Evolutionary conservation across 1,139 yeast genomes (phyloP), one percentile per base, ranked within the genome.

Genomic region (Candida glucosophila): DNA sequence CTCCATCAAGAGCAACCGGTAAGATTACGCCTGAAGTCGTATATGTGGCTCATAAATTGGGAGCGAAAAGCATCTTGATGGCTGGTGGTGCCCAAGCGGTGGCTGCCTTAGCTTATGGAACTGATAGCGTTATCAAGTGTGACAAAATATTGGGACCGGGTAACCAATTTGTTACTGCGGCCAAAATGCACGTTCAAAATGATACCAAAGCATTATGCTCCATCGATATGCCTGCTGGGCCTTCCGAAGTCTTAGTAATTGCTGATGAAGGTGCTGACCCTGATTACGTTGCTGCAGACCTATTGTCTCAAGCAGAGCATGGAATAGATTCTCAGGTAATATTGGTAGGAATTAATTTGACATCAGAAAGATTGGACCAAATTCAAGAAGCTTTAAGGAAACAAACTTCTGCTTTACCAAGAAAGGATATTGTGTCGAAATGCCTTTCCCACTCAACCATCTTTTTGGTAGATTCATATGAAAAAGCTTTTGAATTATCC

Each of bases 71-170:
- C 41, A 86, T 90, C 45, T 82, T 90, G 4, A 66, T 92, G 49
- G 98, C 98, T 2, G 99, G 98, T 41, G 99, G 99, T 44, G 98
- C 98, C 4, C 99, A 90, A 61, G 99, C 98, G 3, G 83, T 90
- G 29, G 94, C 97, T 22, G 94, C 99, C 3, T 72, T 90, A 93
- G 98, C 98, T 1, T 90, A 90, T 50, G 98, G 99, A 49, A 92
- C 98, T 6, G 85, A 83, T 43, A 60, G 81, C 20, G 80, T 90
- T 24, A 81, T 93, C 31, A 90, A 92, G 56, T 92, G 92, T 50
- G 96, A 90, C 58, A 90, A 90, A 67, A 88, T 90, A 35, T 69
- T 90, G 54, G 99, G 99, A 27, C 99, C 99, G 13, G 99, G 98
- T 33, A 90, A 90, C 58, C 99, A 90, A 59, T 90, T 92, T 51